Conservation (phyloP, 441 rosid species). For the Jatropha podagrica region DNA sequence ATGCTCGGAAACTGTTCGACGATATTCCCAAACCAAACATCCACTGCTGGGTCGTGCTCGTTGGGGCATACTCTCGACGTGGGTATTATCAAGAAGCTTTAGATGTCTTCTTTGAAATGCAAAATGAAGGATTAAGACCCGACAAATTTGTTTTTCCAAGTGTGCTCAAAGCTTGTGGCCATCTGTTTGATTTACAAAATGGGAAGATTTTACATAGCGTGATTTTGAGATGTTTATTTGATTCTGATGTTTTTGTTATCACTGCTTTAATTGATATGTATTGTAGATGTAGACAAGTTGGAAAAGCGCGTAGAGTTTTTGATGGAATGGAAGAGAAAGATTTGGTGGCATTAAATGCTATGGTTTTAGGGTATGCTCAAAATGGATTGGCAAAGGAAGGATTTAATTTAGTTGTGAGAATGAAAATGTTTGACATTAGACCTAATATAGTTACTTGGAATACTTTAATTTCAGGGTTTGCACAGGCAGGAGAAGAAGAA, state of each 20-base stretch:
- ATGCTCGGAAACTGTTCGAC: slow-evolving; percentile 65
- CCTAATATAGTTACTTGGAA: slow-evolving; percentile 81
- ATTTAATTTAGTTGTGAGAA: slow-evolving; percentile 51
- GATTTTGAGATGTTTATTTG: slow-evolving; percentile 45
- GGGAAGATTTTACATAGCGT: slow-evolving; percentile 63
- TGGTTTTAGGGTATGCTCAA: slow-evolving; percentile 69
- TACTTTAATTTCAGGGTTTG: slow-evolving; percentile 60
- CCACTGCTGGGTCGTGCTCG: slow-evolving; percentile 50
- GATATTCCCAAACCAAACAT: slow-evolving; percentile 46
- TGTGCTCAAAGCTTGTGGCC: slow-evolving; percentile 68
- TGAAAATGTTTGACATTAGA: slow-evolving; percentile 34
- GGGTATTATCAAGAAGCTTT: slow-evolving; percentile 56
- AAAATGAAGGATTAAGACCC: slow-evolving; percentile 38
- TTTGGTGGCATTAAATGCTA: slow-evolving; percentile 63
- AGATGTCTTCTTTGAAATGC: slow-evolving; percentile 48
- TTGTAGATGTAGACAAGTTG: slow-evolving; percentile 54
- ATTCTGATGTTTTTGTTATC: slow-evolving; percentile 53
- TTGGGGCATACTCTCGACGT: slow-evolving; percentile 51
- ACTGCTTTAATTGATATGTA: slow-evolving; percentile 81
- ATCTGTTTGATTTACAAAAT: slow-evolving; percentile 36
- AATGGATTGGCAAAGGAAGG: slow-evolving; percentile 49
- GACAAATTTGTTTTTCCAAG: slow-evolving; percentile 67
- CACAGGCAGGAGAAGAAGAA: slow-evolving; percentile 46
- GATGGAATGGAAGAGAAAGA: slow-evolving; percentile 50
- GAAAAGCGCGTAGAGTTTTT: slow-evolving; percentile 47